These are phyloP conservation scores for Saccharomycopsis selenospora DNA, from an alignment of 805 yeast species.

Conservation along the genomic window DNA sequence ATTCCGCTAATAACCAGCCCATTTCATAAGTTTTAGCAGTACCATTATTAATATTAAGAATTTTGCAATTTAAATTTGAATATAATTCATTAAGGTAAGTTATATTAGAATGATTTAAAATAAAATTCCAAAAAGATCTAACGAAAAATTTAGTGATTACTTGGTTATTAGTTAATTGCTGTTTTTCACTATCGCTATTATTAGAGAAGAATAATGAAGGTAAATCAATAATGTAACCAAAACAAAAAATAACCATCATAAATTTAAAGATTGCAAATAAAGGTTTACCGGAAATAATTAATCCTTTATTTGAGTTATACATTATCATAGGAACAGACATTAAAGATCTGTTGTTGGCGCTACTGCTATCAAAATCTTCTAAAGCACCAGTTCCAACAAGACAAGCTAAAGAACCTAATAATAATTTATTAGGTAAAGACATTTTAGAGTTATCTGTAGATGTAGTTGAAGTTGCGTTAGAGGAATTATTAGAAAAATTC, in stretches of 20 bases:
- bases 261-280: slow-evolving; percentile 27
- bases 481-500: slow-evolving; percentile 17
- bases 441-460: slow-evolving; percentile 9
- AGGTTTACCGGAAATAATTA: slow-evolving; percentile 25
- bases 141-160: not conserved
- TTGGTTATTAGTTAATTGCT: not conserved
- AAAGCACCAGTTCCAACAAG: slow-evolving; percentile 55
- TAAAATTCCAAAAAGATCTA: not conserved
- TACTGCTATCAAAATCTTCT: slow-evolving; percentile 40
- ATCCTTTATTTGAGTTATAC: slow-evolving; percentile 27
- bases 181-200: not conserved
- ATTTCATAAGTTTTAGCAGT: not conserved
- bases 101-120: not conserved
- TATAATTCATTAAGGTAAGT: not conserved
- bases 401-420: slow-evolving; percentile 59
- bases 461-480: slow-evolving; percentile 16
- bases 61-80: not conserved
- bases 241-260: slow-evolving; percentile 25
- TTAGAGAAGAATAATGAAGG: slow-evolving; percentile 21
- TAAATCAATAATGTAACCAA: slow-evolving; percentile 23
- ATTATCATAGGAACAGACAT: slow-evolving; percentile 40
- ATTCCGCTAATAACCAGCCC: slow-evolving; percentile 5
- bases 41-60: not conserved
- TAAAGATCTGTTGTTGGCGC: slow-evolving; percentile 36
- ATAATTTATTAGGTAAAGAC: slow-evolving; percentile 37